These are phyloP conservation scores for Cryphonectria japonica DNA, from an alignment of 2,329 filamentous ascomycete genomes.

Conservation along the genomic window DNA sequence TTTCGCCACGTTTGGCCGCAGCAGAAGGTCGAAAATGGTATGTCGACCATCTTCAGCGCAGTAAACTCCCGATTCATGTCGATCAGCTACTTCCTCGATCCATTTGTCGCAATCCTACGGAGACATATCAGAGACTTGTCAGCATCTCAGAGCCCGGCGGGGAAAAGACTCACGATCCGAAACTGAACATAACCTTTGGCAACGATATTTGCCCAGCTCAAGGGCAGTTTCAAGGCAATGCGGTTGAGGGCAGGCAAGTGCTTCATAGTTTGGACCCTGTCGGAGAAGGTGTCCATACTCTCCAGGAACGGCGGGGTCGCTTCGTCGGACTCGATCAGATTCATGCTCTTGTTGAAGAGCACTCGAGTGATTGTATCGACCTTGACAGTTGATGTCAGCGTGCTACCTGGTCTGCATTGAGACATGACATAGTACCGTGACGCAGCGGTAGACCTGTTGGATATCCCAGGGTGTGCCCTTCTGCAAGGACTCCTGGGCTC, in stretches of 20 bases:
- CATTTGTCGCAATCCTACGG: neutral
- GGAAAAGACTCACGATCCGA: neutral
- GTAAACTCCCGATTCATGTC: constrained; percentile 1
- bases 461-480: neutral
- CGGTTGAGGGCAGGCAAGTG: constrained; percentile 6
- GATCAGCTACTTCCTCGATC: constrained; percentile 1
- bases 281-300: constrained; percentile 5
- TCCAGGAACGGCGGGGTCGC: neutral
- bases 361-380: constrained; percentile 6
- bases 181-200: constrained; percentile 3
- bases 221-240: neutral
- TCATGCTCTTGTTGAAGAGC: constrained; percentile 11
- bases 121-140: neutral
- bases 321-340: constrained; percentile 3
- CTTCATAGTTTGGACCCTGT: neutral
- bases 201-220: neutral
- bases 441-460: neutral
- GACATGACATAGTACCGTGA: neutral
- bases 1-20: neutral
- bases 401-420: neutral
- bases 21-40: constrained; percentile 12
- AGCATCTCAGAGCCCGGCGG: neutral
- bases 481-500: neutral
- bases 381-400: neutral
- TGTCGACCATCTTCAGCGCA: constrained; percentile 8